These are phyloP conservation scores for Akanthomyces dipterigenus DNA, from an alignment of 2,329 filamentous ascomycete species.

Conservation along the genomic window DNA sequence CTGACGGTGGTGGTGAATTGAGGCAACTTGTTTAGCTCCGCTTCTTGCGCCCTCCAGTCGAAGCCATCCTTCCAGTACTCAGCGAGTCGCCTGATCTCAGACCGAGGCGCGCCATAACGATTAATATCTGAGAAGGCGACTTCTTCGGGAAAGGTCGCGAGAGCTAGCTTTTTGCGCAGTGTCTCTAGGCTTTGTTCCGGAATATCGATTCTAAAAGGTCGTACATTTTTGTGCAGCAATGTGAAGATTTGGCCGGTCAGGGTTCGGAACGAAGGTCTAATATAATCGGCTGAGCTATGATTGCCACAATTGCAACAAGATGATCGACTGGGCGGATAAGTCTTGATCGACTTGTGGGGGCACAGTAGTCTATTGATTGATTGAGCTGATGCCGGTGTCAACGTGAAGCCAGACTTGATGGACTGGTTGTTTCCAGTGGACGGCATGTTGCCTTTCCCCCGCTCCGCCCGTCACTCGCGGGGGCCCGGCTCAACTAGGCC, in stretches of 20 bases:
- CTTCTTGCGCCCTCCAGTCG: conserved; percentile 57
- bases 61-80: conserved; percentile 39
- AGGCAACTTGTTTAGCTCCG: conserved; percentile 50
- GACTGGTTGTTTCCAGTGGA: neutral
- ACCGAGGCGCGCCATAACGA: conserved; percentile 25
- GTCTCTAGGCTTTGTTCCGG: neutral
- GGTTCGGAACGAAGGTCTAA: neutral
- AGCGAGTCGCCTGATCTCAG: conserved; percentile 29
- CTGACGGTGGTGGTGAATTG: conserved; percentile 48
- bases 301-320: neutral
- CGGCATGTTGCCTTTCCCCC: neutral
- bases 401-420: neutral
- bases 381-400: neutral
- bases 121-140: conserved; percentile 27
- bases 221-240: neutral
- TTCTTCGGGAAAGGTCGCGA: neutral
- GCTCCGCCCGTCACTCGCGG: neutral
- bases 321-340: too few species aligned
- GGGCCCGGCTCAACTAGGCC: too few species aligned
- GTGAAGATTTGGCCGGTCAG: too few species aligned
- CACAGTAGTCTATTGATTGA: neutral
- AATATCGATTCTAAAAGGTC: neutral
- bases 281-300: neutral
- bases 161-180: neutral
- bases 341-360: neutral